Evolutionary conservation across 768 basidiomycete genomes (phyloP), one percentile per base, ranked within the genome.

Genomic region (Fistulinella prunicolor): DNA sequence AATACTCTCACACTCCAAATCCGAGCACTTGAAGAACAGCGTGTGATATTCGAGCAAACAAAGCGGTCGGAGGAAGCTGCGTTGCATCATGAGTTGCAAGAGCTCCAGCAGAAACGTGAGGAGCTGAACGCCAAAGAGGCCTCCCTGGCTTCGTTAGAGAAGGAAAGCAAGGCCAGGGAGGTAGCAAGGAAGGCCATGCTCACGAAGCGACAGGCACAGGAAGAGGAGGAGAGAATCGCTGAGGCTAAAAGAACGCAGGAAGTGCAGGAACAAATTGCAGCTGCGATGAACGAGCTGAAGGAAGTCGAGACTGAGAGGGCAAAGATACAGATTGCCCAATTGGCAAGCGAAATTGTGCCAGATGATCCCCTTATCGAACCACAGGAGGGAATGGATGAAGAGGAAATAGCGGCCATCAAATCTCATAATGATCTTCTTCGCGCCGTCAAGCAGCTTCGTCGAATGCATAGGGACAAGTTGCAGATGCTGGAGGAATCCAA

Each of bases 81-180:
- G 5, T 44, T 65, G 19, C 56, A 57, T 14, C 49, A 47, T 26
- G 56, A 59, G 37, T 36, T 47, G 9, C 53, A 56, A 9, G 64
- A 63, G 34, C 48, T 62, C 4, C 54, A 48, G 19, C 48, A 44
- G 28, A 44, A 54, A 34, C 50, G 44, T 0, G 62, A 62, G 13
- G 56, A 60, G 37, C 22, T 66, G 9, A 40, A 45, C 9, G 49
- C 43, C 2, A 68, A 42, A 45, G 64, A 57, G 24, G 41, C 44
- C 6, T 32, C 28, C 26, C 35, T 67, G 29, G 36, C 36, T 28
- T 61, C 50, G 28, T 42, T 50, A 24, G 66, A 66, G 38, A 54
- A 51, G 44, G 66, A 66, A 37, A 47, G 32, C 20, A 62, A 38
- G 44, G 47, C 56, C 4, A 61, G 55, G 47, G 66, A 68, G 20